phyloP scores from a whole-genome alignment of 2,329 filamentous ascomycete species.

The Annulohypoxylon truncatum region DNA sequence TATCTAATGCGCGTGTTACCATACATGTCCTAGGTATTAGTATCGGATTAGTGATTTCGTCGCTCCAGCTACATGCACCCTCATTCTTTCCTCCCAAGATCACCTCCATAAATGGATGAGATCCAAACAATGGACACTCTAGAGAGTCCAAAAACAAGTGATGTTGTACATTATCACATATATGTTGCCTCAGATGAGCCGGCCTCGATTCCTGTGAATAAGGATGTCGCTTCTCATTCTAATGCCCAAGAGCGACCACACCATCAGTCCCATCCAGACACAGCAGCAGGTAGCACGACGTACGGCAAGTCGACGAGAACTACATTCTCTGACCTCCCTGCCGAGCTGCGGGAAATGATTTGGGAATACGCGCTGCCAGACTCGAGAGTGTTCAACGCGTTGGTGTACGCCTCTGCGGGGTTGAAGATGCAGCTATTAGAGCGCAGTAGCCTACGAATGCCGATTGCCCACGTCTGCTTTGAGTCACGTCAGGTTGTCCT shows the following conservation, averaged over 20 bases:
- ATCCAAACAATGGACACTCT: neutral
- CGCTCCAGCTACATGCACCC: neutral
- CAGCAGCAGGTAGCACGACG: neutral
- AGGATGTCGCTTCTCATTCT: neutral
- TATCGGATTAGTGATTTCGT: neutral
- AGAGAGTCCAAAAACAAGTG: neutral
- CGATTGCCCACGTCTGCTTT: slow-evolving; percentile 45
- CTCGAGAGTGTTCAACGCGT: slow-evolving; percentile 41
- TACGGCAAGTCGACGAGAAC: neutral
- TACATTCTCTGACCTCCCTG: slow-evolving; percentile 43
- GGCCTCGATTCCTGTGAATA: neutral
- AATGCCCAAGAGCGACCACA: neutral
- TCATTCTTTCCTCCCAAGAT: neutral
- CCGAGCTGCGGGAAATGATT: slow-evolving; percentile 47
- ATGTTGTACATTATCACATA: neutral
- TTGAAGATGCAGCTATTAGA: slow-evolving; percentile 45
- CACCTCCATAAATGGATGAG: neutral
- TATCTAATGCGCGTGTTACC: neutral
- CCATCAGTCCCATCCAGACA: neutral
- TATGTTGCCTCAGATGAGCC: neutral
- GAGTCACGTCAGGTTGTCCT: slow-evolving; percentile 45
- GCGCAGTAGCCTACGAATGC: slow-evolving; percentile 40
- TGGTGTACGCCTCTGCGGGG: slow-evolving; percentile 42
- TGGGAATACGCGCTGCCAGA: slow-evolving; percentile 46
- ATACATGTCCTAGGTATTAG: neutral